Base-by-base conservation (phyloP, 805 yeast genomes). In the Starmerella ratchasimensis region DNA sequence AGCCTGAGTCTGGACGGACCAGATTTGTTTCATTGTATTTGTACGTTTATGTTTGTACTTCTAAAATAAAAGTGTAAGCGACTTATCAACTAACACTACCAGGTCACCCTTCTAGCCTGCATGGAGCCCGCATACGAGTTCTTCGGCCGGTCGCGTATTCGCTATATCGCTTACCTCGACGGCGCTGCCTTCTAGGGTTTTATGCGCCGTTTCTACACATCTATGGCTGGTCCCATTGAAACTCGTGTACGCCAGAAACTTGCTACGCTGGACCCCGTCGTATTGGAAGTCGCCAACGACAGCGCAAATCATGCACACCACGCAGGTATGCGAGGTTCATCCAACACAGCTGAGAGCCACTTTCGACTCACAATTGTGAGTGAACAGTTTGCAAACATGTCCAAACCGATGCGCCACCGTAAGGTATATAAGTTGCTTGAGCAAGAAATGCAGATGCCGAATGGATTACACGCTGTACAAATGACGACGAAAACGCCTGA, bases 241-340 rank as follows among this genome's bases (percentile, higher is more conserved):
- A 52, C 54, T 26, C 52, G 61, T 29, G 72, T 76, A 28, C 55
- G 59, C 28, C 43, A 53, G 2, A 74, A 73, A 46, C 50, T 76
- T 21, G 46, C 55, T 16, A 44, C 49, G 5, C 39, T 65, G 66
- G 33, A 51, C 60, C 45, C 93, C 72, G 17, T 51, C 53, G 7
- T 56, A 45, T 47, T 64, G 71, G 46, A 67, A 23, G 67, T 88
- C 5, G 63, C 62, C 41, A 88, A 88, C 55, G 96, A 88, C 58
- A 81, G 94, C 5, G 74, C 73, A 58, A 80, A 80, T 54, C 97
- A 88, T 58, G 72, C 84, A 2, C 86, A 81, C 46, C 97, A 88
- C 57, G 76, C 74, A 41, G 84, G 93, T 2, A 68, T 82, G 62
- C 68, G 74, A 37, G 83, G 77, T 3, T 82, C 86, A 7, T 48